phyloP scores from a whole-genome alignment of 495 filamentous ascomycete genomes.

The Talaromyces thailandensis region DNA sequence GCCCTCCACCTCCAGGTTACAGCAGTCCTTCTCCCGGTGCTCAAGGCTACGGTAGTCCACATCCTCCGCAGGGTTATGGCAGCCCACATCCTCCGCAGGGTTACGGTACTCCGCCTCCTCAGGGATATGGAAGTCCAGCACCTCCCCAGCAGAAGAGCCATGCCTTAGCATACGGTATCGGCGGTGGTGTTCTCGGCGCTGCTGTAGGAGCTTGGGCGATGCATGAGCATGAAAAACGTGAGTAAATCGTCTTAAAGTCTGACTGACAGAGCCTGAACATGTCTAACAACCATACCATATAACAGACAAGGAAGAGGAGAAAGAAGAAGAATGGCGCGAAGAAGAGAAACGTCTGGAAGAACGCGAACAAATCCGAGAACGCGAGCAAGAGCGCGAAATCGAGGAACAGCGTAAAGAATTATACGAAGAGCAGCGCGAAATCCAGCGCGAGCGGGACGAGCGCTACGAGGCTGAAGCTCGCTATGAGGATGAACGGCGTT shows the following conservation, averaged over 20 bases:
- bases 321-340: conserved; percentile 3
- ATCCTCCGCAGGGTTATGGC: conserved; percentile 2
- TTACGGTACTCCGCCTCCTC: neutral
- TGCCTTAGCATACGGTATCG: neutral
- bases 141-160: conserved; percentile 3
- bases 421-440: neutral
- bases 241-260: neutral
- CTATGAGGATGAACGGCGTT: conserved; percentile 3
- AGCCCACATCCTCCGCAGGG: conserved; percentile 1
- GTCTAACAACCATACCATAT: neutral
- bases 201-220: conserved; percentile 3
- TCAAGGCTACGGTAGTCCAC: neutral
- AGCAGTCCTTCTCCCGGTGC: neutral
- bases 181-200: conserved; percentile 3
- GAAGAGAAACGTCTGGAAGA: neutral
- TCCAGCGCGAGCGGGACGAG: conserved; percentile 1
- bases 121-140: neutral
- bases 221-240: conserved; percentile 3
- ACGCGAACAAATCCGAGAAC: neutral
- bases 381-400: conserved; percentile 1
- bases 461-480: neutral
- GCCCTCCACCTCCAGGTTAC: neutral
- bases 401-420: neutral
- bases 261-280: neutral
- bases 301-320: conserved; percentile 4